Evolutionary conservation across 2,329 filamentous ascomycete species (phyloP).

Genomic region (Botrytis medusae): DNA sequence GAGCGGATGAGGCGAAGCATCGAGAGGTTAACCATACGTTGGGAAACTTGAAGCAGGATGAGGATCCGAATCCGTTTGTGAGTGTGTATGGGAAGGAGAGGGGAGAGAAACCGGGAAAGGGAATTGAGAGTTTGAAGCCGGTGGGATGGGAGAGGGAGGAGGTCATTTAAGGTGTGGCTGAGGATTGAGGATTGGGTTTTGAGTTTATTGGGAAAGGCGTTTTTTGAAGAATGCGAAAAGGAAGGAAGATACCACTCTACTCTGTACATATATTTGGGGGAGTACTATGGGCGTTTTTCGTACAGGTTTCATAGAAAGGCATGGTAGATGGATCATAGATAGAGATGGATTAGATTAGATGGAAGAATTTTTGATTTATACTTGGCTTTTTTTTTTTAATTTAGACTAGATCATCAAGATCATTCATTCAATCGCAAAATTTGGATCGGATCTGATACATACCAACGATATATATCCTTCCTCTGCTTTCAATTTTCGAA

Average conservation of each 20-base stretch:
- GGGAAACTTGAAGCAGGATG: constrained; percentile 77
- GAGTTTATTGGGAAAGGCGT: neutral
- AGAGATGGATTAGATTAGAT: neutral
- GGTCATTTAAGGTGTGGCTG: constrained; percentile 56
- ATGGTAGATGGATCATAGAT: neutral
- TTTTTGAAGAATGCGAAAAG: neutral
- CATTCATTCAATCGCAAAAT: neutral
- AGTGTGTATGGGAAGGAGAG: constrained; percentile 72
- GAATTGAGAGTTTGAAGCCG: constrained; percentile 59
- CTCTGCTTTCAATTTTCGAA: too few species aligned
- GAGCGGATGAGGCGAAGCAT: constrained; percentile 86
- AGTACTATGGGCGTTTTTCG: neutral
- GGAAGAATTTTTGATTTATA: neutral
- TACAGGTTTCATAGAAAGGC: neutral
- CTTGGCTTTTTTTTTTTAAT: too few species aligned
- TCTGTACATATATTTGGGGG: neutral
- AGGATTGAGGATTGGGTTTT: neutral
- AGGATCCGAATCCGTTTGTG: constrained; percentile 91
- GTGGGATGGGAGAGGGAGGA: constrained; percentile 83
- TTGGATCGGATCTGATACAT: neutral
- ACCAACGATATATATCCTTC: too few species aligned
- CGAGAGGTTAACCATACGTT: constrained; percentile 94
- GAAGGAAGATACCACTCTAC: constrained; percentile 1
- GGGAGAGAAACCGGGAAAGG: constrained; percentile 68
- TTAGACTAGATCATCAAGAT: neutral